Evolutionary conservation across 352 stramenopile species (phyloP), one percentile per base, ranked within the genome.

Genomic region (Pythium biforme): DNA sequence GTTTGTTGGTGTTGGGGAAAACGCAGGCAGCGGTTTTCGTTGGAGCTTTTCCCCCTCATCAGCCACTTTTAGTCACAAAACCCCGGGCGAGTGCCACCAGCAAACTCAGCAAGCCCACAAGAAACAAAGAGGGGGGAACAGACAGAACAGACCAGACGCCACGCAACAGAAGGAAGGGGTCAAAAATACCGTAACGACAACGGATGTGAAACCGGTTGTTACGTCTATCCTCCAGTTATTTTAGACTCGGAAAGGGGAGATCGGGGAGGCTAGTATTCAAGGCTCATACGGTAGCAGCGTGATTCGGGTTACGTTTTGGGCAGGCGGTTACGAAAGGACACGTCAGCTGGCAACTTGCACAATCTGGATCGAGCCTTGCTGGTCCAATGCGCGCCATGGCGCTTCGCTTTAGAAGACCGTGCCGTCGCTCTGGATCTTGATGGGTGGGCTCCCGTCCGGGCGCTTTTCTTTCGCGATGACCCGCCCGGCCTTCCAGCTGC

Each of bases 381-480:
- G n/a, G n/a, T n/a, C n/a, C n/a, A n/a, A n/a, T n/a, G n/a, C n/a
- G n/a, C n/a, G n/a, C n/a, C n/a, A n/a, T n/a, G n/a, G n/a, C n/a
- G 17, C 15, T 4, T 55, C 19, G 25, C 40, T 70, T n/a, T 66
- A 95, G 66, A 96, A 96, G 33, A 96, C 80, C 10, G 85, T 96
- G 48, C 87, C 85, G 52, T 95, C 87, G 68, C 87, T 95, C 55
- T 92, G 84, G 65, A 95, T 95, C 52, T 77, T 79, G 54, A 95
- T 93, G 37, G 86, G 86, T 11, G 86, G 85, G 2, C 81, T 82
- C 15, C 85, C 79, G 29, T 87, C 76, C 0, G 80, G 67, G 20
- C 85, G 75, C 63, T 89, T 88, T 61, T 83, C 77, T 66, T 91
- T 93, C 25, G 86, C 86, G 60, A 94, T 90, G 29, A 88, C 67